Evolutionary conservation across 805 yeast species (phyloP), one percentile per base, ranked within the genome.

Genomic region (Saturnispora quitensis): DNA sequence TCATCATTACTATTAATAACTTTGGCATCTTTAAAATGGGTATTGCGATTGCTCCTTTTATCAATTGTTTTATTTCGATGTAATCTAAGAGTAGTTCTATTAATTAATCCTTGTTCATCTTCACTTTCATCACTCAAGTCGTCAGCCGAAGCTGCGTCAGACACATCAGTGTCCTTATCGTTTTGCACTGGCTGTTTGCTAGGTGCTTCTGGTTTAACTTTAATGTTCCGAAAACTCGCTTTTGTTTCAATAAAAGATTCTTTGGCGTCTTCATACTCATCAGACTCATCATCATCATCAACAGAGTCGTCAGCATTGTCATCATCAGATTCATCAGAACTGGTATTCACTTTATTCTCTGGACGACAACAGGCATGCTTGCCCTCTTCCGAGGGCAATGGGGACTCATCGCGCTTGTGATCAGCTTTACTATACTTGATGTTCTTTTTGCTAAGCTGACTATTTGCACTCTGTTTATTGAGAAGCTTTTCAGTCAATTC

Each of bases 81-180:
- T 15, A 49, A 43, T 35, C 31, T 34, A 40, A 49, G 42, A 15
- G 47, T 43, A 17, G 51, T 49, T 35, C 51, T 49, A 43, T 42
- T 43, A 12, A 43, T 31, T 27, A 43, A 35, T 20, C 43, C 43
- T 27, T 43, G 22, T 22, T 49, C 47, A 25, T 43, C 47, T 17
- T 42, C 47, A 43, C 45, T 43, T 43, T 49, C 47, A 43, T 49
- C 51, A 49, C 51, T 49, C 36, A 49, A 35, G 38, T 49, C 51
- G 20, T 49, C 51, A 34, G 40, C 33, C 17, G 40, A 18, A 15
- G 45, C 42, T 10, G 6, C 47, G 10, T 49, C 47, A 36, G 28
- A n/a, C 20, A 35, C 45, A 51, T 20, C 42, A 12, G 35, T 36
- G 18, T 33, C 34, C 27, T 17, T 20, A 20, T 28, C 17, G 4